Percentiles rank a stretch among this genome's conserved stretches.
Evolutionary conservation across 345 rosid genomes (phyloP).

Genomic region (Moringa oleifera): DNA sequence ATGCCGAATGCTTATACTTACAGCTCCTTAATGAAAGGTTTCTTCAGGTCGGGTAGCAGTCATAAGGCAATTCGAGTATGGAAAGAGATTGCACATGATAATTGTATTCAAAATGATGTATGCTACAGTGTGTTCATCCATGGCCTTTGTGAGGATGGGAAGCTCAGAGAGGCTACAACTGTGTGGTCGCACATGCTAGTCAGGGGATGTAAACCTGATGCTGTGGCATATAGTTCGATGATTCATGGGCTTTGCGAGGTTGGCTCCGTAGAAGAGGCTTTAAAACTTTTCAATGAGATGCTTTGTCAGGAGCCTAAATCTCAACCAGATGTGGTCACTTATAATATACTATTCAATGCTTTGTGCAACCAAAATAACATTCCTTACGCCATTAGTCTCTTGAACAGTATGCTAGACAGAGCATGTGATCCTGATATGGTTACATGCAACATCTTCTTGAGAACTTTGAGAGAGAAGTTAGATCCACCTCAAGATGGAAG

Average conservation of each 20-base stretch:
- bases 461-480: slow-evolving; percentile 55
- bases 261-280: slow-evolving; percentile 59
- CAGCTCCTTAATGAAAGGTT: slow-evolving; percentile 89
- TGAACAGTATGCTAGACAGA: slow-evolving; percentile 67
- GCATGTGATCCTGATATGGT: slow-evolving; percentile 75
- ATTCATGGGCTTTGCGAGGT: slow-evolving; percentile 72
- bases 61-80: slow-evolving; percentile 71
- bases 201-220: slow-evolving; percentile 69
- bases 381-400: slow-evolving; percentile 71
- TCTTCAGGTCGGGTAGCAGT: slow-evolving; percentile 47
- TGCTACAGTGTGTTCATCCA: slow-evolving; percentile 73
- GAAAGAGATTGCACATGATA: slow-evolving; percentile 50
- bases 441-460: slow-evolving; percentile 78
- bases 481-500: slow-evolving; percentile 69
- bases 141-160: slow-evolving; percentile 71
- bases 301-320: slow-evolving; percentile 57
- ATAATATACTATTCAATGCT: slow-evolving; percentile 74
- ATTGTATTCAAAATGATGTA: slow-evolving; percentile 39
- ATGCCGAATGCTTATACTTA: slow-evolving; percentile 73
- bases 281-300: slow-evolving; percentile 83
- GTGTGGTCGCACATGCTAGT: slow-evolving; percentile 73
- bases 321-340: slow-evolving; percentile 85
- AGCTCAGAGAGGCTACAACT: slow-evolving; percentile 56
- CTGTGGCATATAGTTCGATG: slow-evolving; percentile 76
- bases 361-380: slow-evolving; percentile 55